Evolutionary conservation across 2,329 filamentous ascomycete genomes (phyloP), one percentile per base, ranked within the genome.

Genomic region (Knoxdaviesia proteae): DNA sequence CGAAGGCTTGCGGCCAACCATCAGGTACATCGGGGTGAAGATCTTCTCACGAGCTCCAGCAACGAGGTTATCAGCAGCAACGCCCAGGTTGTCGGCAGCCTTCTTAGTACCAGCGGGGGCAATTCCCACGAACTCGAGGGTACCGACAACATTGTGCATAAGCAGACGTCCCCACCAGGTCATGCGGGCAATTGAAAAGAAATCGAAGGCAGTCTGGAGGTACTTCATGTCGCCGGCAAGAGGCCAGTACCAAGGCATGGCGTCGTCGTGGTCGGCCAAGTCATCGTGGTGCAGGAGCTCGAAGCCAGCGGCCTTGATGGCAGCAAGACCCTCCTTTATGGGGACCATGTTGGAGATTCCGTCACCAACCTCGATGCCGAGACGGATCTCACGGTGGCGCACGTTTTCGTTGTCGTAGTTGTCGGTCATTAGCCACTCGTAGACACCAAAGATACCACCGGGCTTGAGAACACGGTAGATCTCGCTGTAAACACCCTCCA

Each of bases 381-480:
- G 76, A 49, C 90, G 83, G 56, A 96, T 90, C 58, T 83, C 75
- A 50, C 86, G 81, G 66, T 96, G 90, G 54, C 77, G 69, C 1
- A 83, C 61, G 68, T 94, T 86, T 47, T 80, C 69, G 58, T 93
- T 88, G 64, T 96, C 81, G 62, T 94, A 98, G 30, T 78, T 67
- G 48, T 94, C 87, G 6, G 87, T 96, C 90, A 98, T 96, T 56
- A 96, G 69, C 90, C 90, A 96, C 63, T 98, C 90, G 64, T 96
- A 98, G 42, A 96, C 88, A 56, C 88, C 90, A 53, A 96, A 98
- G 42, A 84, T 69, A 59, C 90, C 88, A 47, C 90, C 90, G 20
- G 90, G 90, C 71, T 96, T 98, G 49, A 98, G 70, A 29, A 94
- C 87, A 40, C 84, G 82, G 73, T 80, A 87, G 55, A 96, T 96